phyloP scores from a whole-genome alignment of 768 basidiomycete genomes.

The Lentinula edodes region DNA sequence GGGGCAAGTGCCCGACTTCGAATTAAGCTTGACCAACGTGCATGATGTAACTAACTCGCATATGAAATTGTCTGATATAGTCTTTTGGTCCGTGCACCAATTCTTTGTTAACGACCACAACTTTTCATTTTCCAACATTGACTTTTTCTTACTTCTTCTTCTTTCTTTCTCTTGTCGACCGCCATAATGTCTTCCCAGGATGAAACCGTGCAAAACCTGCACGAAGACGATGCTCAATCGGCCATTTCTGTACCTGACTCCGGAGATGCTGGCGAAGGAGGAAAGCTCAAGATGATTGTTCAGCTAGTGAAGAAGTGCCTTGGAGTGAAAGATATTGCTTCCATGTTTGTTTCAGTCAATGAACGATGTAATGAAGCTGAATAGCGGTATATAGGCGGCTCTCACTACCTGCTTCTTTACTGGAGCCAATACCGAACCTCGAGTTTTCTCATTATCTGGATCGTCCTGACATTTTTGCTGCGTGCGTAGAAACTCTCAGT shows the following conservation, averaged over 20 bases:
- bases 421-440: conserved; percentile 92
- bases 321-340: conserved; percentile 92
- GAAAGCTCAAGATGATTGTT: conserved; percentile 91
- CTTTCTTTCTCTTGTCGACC: neutral
- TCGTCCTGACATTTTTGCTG: conserved; percentile 84
- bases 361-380: neutral
- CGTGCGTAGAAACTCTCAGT: conserved; percentile 47
- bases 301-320: conserved; percentile 87
- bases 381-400: conserved; percentile 56
- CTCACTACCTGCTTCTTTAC: conserved; percentile 85
- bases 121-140: neutral
- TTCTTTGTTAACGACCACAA: neutral
- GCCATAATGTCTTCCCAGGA: conserved; percentile 5
- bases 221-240: conserved; percentile 49
- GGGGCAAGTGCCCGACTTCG: too few relatives aligned
- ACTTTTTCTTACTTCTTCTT: neutral
- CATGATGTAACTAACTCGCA: neutral
- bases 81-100: neutral
- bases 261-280: conserved; percentile 75
- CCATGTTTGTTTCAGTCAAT: conserved; percentile 57
- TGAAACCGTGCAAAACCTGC: neutral
- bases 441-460: conserved; percentile 96
- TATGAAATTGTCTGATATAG: neutral
- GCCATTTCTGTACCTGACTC: conserved; percentile 67
- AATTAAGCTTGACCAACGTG: neutral